Percentiles rank a stretch among this genome's conserved stretches.
Conservation (phyloP, 805 yeast species). For the Deakozyma indianensis region DNA sequence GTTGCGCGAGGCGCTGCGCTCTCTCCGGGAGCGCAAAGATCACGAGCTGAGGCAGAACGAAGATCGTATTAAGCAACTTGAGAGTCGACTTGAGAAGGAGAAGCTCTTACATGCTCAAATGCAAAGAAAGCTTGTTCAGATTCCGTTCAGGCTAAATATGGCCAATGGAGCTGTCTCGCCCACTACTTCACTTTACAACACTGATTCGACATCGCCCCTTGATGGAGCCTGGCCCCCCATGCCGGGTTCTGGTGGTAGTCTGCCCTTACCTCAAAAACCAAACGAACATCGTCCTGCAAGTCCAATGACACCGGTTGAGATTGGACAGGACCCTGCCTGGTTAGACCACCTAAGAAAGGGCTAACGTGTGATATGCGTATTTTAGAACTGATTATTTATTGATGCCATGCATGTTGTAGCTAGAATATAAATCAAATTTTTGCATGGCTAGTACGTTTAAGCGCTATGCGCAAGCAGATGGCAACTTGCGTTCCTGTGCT, state of each 20-base stretch:
- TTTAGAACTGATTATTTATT: no score
- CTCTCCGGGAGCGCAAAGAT: slow-evolving; percentile 25
- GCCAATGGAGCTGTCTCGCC: neutral
- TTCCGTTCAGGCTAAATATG: slow-evolving; percentile 5
- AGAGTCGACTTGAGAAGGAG: slow-evolving; percentile 15
- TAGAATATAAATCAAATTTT: no score
- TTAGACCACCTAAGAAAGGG: slow-evolving; percentile 8
- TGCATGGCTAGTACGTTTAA: no score
- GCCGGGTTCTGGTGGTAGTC: neutral
- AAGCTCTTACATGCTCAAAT: slow-evolving; percentile 10
- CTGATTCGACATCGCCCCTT: slow-evolving; percentile 4
- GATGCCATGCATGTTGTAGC: no score
- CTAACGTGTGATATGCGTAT: neutral
- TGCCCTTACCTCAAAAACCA: neutral
- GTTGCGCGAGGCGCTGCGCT: slow-evolving; percentile 25
- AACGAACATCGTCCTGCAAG: neutral
- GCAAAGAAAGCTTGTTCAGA: slow-evolving; percentile 14
- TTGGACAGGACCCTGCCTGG: slow-evolving; percentile 15
- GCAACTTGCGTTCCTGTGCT: no score
- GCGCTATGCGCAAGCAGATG: no score
- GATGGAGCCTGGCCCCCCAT: slow-evolving; percentile 1
- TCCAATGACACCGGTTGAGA: slow-evolving; percentile 7
- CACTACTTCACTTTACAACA: neutral
- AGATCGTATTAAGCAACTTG: slow-evolving; percentile 18
- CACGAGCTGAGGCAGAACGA: slow-evolving; percentile 19